Percentiles rank a stretch among this genome's conserved stretches.
These are phyloP conservation scores for Gloeopeniophorella convolvens DNA, from an alignment of 768 basidiomycete species.

Conservation along the genomic window DNA sequence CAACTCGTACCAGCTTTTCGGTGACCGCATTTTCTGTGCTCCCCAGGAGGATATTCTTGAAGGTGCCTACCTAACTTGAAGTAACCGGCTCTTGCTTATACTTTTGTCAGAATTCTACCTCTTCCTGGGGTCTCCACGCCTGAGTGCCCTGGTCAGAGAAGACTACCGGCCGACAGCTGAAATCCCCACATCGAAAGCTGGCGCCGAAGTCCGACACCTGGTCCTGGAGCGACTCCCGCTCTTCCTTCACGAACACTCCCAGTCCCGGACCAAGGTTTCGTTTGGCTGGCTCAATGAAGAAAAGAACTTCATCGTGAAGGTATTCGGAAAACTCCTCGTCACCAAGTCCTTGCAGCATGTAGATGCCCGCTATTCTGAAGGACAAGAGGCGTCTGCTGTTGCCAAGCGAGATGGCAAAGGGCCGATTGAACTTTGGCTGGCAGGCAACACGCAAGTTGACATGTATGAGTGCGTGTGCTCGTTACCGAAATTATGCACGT, in stretches of 20 bases:
- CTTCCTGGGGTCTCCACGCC: slow-evolving; percentile 63
- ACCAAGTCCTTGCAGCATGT: slow-evolving; percentile 55
- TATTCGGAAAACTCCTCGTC: slow-evolving; percentile 57
- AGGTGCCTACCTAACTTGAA: slow-evolving; percentile 35
- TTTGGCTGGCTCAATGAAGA: slow-evolving; percentile 59
- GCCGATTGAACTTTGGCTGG: slow-evolving; percentile 73
- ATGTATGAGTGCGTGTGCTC: slow-evolving; percentile 78
- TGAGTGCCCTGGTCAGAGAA: slow-evolving; percentile 71
- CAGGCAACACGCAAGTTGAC: slow-evolving; percentile 68
- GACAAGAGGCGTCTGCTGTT: slow-evolving; percentile 68
- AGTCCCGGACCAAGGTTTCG: slow-evolving; percentile 53
- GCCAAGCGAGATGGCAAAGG: slow-evolving; percentile 47
- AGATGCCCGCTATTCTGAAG: slow-evolving; percentile 40
- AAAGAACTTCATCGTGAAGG: slow-evolving; percentile 63
- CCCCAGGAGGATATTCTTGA: slow-evolving; percentile 91
- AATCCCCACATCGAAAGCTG: slow-evolving; percentile 39
- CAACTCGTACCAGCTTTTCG: slow-evolving; percentile 72
- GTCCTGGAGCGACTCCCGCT: slow-evolving; percentile 82
- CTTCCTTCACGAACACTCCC: slow-evolving; percentile 86
- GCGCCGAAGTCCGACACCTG: slow-evolving; percentile 48
- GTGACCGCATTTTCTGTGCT: slow-evolving; percentile 65
- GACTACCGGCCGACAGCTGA: slow-evolving; percentile 61
- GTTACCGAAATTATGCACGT: neutral
- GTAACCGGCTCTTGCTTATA: neutral
- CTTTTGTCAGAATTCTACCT: slow-evolving; percentile 58